A percentile compares a stretch with the other conserved stretches of the same genome.
phyloP scores from a whole-genome alignment of 2,329 filamentous ascomycete genomes.

The Exophiala phaeomuriformis region DNA sequence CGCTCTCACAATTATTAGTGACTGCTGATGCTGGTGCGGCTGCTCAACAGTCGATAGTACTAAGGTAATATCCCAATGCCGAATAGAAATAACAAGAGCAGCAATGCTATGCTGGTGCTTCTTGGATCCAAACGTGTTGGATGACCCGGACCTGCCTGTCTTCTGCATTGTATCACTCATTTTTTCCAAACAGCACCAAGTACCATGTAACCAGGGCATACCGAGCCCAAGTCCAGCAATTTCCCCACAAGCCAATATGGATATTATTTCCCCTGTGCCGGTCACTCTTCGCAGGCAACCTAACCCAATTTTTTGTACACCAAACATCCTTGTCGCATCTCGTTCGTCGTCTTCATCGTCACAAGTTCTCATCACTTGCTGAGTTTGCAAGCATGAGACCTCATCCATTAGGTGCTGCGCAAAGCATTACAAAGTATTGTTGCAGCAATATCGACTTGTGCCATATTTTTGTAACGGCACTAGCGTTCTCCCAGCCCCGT shows the following conservation, averaged over 20 bases:
- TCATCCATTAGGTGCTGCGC: background rate
- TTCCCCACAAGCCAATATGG: background rate
- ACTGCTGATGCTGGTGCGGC: background rate
- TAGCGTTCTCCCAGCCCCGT: slow-evolving; percentile 40
- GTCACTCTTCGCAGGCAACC: background rate
- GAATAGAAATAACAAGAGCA: background rate
- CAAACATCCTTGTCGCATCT: background rate
- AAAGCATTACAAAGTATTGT: slow-evolving; percentile 16
- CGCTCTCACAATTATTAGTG: background rate
- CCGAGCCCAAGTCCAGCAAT: background rate
- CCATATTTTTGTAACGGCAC: slow-evolving; percentile 21
- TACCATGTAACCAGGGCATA: no score
- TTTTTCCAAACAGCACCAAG: background rate
- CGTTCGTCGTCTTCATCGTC: background rate
- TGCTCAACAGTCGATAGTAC: no score
- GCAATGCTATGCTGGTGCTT: background rate
- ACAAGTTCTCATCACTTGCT: background rate
- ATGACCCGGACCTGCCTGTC: background rate
- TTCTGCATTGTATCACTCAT: background rate
- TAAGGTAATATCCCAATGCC: background rate
- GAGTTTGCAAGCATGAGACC: background rate
- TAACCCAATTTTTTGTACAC: background rate
- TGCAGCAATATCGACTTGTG: slow-evolving; percentile 6
- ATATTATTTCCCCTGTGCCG: background rate
- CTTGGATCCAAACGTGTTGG: background rate